These are phyloP conservation scores for Sporisorium graminicola DNA, from an alignment of 1,284 basidiomycete species.

Conservation along the genomic window DNA sequence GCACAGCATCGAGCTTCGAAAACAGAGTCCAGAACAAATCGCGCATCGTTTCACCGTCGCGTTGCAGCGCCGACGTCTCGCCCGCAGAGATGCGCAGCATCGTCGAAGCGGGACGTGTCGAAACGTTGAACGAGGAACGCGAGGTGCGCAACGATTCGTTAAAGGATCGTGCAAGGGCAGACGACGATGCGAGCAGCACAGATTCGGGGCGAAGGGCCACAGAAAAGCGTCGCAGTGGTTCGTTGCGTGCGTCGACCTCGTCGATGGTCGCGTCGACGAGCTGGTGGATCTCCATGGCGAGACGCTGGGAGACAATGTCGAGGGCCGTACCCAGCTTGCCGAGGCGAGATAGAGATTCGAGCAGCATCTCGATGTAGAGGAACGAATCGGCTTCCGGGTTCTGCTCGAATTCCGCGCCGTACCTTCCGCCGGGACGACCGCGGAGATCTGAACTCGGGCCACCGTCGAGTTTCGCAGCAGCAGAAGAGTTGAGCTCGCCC, in stretches of 20 bases:
- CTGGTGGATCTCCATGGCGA: conserved; percentile 85
- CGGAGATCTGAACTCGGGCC: conserved; percentile 1
- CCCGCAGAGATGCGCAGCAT: conserved; percentile 53
- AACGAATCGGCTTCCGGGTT: conserved; percentile 96
- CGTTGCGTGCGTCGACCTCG: conserved; percentile 80
- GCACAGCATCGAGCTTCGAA: conserved; percentile 94
- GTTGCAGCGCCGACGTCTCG: conserved; percentile 59
- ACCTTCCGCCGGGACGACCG: conserved; percentile 14
- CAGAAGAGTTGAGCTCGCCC: conserved; percentile 17
- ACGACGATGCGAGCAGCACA: conserved; percentile 61
- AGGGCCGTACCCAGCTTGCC: conserved; percentile 88
- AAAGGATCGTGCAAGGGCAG: conserved; percentile 47
- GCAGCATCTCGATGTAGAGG: conserved; percentile 89
- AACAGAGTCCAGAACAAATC: conserved; percentile 99
- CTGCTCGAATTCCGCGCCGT: conserved; percentile 46
- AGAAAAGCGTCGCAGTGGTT: conserved; percentile 73
- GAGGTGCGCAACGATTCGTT: conserved; percentile 48
- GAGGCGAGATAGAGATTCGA: conserved; percentile 90
- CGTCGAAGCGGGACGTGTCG: conserved; percentile 27
- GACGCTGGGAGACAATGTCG: conserved; percentile 85
- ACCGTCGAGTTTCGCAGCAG: background rate
- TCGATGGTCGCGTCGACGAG: conserved; percentile 88
- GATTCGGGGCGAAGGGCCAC: conserved; percentile 76
- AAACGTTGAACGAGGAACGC: conserved; percentile 48
- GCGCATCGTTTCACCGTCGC: conserved; percentile 70